phyloP scores from a whole-genome alignment of 2,329 filamentous ascomycete species.

The Clathrospora elynae region DNA sequence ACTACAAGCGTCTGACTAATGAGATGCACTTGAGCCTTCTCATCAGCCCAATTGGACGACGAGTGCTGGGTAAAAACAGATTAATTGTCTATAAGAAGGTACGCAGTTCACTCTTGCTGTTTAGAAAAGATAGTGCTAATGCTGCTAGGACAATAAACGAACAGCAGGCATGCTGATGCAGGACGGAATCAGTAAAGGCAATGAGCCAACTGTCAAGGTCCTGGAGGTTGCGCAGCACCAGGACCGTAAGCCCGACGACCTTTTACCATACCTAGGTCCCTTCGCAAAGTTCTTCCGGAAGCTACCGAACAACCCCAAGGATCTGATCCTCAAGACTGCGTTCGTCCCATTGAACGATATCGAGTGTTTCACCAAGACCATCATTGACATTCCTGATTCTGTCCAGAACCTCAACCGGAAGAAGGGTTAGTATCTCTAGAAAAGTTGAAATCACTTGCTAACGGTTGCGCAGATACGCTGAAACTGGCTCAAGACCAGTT shows the following conservation, averaged over 20 bases:
- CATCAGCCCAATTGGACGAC: conserved; percentile 78
- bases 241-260: conserved; percentile 77
- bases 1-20: conserved; percentile 76
- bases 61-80: conserved; percentile 75
- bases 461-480: conserved; percentile 50
- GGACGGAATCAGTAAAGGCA: conserved; percentile 72
- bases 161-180: conserved; percentile 79
- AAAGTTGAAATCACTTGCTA: conserved; percentile 6
- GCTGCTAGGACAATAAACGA: conserved; percentile 71
- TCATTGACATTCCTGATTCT: conserved; percentile 58
- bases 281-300: conserved; percentile 71
- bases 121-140: conserved; percentile 22
- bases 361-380: conserved; percentile 79
- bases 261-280: conserved; percentile 78
- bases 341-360: conserved; percentile 77
- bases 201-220: conserved; percentile 73
- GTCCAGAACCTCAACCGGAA: conserved; percentile 52
- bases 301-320: conserved; percentile 68
- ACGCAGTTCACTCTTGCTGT: conserved; percentile 8
- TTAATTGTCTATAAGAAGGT: conserved; percentile 79
- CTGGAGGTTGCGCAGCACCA: conserved; percentile 75
- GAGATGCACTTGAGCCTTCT: conserved; percentile 79
- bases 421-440: conserved; percentile 53
- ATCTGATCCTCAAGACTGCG: conserved; percentile 70
- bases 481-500: conserved; percentile 71